phyloP scores from a whole-genome alignment of 2,329 filamentous ascomycete genomes.

The Colletotrichum musae region DNA sequence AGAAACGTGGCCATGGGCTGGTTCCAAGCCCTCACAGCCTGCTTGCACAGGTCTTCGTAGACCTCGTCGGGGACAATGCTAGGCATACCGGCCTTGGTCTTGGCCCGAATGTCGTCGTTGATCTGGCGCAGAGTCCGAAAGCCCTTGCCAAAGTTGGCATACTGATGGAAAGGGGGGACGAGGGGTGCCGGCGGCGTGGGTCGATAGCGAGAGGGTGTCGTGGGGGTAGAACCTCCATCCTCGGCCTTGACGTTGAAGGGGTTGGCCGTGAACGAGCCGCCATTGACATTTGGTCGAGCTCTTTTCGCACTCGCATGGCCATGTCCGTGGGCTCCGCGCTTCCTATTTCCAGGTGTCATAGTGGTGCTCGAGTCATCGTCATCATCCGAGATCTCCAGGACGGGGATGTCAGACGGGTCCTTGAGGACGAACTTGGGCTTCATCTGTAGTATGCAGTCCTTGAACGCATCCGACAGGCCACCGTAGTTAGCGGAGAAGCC shows the following conservation, averaged over 20 bases:
- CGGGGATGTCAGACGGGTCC: slow-evolving; percentile 51
- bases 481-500: slow-evolving; percentile 63
- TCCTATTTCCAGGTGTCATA: slow-evolving; percentile 42
- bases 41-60: slow-evolving; percentile 69
- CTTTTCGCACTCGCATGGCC: slow-evolving; percentile 38
- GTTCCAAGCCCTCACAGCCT: slow-evolving; percentile 73
- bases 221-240: slow-evolving; percentile 39
- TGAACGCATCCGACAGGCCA: slow-evolving; percentile 65
- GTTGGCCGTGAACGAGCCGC: slow-evolving; percentile 38
- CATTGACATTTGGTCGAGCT: slow-evolving; percentile 25
- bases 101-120: slow-evolving; percentile 66
- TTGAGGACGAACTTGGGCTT: slow-evolving; percentile 64
- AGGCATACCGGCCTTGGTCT: slow-evolving; percentile 70
- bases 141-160: slow-evolving; percentile 54
- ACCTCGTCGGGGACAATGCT: slow-evolving; percentile 72
- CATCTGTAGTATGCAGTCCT: slow-evolving; percentile 59
- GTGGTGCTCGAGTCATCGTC: slow-evolving; percentile 47
- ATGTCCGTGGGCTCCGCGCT: slow-evolving; percentile 44
- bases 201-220: slow-evolving; percentile 26
- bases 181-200: slow-evolving; percentile 38
- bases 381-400: slow-evolving; percentile 58
- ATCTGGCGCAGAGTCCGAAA: slow-evolving; percentile 67
- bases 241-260: slow-evolving; percentile 55
- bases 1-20: slow-evolving; percentile 66
- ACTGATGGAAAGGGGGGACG: slow-evolving; percentile 54